Conservation (phyloP, 176 grass and related monocot genomes). For the Musa itinerans region DNA sequence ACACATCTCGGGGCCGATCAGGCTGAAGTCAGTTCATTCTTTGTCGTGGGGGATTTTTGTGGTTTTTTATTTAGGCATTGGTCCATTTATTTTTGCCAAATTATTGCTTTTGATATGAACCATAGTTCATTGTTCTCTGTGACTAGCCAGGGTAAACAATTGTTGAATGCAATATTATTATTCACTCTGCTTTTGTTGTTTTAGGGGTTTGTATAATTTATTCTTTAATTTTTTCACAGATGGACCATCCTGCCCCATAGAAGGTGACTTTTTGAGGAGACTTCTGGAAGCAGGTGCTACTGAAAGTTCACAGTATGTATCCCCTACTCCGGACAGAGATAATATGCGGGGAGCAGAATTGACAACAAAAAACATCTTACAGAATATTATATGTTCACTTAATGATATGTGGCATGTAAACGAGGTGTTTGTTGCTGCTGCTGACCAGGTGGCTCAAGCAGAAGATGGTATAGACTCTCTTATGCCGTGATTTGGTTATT, state of each 20-base stretch:
- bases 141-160: neutral
- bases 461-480: constrained; percentile 42
- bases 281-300: constrained; percentile 54
- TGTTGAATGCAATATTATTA: neutral
- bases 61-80: neutral
- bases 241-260: constrained; percentile 34
- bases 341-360: constrained; percentile 16
- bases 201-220: neutral
- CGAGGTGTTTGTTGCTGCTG: constrained; percentile 23
- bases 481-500: constrained; percentile 18
- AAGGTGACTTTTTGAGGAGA: constrained; percentile 49
- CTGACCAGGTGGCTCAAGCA: constrained; percentile 26
- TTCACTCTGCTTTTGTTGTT: neutral
- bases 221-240: constrained; percentile 28
- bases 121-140: neutral
- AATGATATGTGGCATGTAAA: constrained; percentile 39
- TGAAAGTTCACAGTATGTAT: constrained; percentile 45
- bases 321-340: constrained; percentile 36
- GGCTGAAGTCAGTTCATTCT: no score
- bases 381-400: constrained; percentile 33
- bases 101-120: neutral
- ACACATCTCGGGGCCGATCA: no score
- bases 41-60: no score
- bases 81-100: neutral
- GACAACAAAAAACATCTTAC: constrained; percentile 33